Evolutionary conservation across 768 basidiomycete genomes (phyloP), one percentile per base, ranked within the genome.

Genomic region (Amanita thiersii): DNA sequence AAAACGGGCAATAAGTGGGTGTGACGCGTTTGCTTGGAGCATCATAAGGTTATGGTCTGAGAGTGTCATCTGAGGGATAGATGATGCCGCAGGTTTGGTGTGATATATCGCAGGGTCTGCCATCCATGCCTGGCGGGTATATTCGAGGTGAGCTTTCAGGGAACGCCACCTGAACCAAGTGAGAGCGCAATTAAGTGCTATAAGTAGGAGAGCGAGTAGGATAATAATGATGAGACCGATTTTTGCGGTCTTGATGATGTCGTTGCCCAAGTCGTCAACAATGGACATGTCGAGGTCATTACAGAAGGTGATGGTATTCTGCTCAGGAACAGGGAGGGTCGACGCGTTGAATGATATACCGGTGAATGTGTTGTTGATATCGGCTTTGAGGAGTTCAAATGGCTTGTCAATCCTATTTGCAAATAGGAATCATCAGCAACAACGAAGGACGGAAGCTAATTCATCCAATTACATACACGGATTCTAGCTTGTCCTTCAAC

Each of bases 131-230:
- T 81, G 72, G 32, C 88, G 83, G 3, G 81, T 87, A 44, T 69
- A 69, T 52, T 72, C 70, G 44, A 91, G 63, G 51, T 87, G 79
- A 2, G 50, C 52, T 61, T 76, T 76, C 57, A 86, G 70, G 56
- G 65, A 77, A 9, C 73, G 69, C 86, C 90, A 96, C 53, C 84
- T 85, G 70, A 81, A 91, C 86, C 89, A 91, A 52, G 91, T 88
- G 51, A 93, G 65, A 3, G 80, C 57, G 48, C 78, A 84, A 59
- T 91, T 76, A 25, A 77, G 77, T 6, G 69, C 77, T 50, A 92
- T 69, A 37, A 93, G 73, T 41, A 90, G 52, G 28, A 90, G 57
- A n/a, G 85, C 79, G 26, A 83, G 59, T 31, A 79, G 57, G 40
- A 88, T 69, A 49, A 96, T 62, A 43, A 97, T 69, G 37, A 86